A percentile compares a stretch with the other conserved stretches of the same genome.
phyloP scores from a whole-genome alignment of 805 yeast genomes.

The Ogataea trehaloabstinens region DNA sequence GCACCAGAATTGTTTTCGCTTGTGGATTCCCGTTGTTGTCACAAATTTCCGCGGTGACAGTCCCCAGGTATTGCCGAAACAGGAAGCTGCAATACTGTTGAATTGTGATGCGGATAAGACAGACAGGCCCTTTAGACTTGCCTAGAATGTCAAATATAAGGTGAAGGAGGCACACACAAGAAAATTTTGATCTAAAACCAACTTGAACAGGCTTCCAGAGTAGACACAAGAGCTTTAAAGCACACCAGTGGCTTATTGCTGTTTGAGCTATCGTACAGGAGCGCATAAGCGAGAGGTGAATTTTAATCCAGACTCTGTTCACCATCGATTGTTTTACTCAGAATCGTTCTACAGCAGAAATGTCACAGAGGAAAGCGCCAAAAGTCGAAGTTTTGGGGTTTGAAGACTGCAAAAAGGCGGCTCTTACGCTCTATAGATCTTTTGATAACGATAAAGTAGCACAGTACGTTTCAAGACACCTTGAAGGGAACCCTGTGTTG shows the following conservation, averaged over 20 bases:
- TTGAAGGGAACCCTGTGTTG: slow-evolving; percentile 32
- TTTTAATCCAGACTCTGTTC: too few relatives aligned
- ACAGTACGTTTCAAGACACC: slow-evolving; percentile 30
- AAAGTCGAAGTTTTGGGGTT: slow-evolving; percentile 29
- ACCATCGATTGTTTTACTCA: background rate
- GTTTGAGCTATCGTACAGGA: background rate
- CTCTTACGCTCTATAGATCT: slow-evolving; percentile 32
- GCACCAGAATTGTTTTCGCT: background rate
- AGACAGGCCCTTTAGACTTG: background rate
- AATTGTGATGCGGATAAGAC: background rate
- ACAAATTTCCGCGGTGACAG: background rate
- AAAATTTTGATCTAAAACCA: too few relatives aligned
- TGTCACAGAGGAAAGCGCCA: slow-evolving; percentile 8
- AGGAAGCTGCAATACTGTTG: slow-evolving; percentile 3
- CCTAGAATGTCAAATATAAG: slow-evolving; percentile 1
- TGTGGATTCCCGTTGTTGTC: background rate
- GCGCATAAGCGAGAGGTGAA: too few relatives aligned
- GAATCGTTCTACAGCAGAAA: background rate
- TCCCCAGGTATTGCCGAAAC: background rate
- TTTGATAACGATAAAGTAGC: slow-evolving; percentile 35
- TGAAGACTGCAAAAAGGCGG: slow-evolving; percentile 34
- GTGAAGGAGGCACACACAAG: background rate
- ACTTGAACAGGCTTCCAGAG: background rate
- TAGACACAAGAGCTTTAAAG: background rate
- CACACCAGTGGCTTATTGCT: too few relatives aligned